Percentiles rank a stretch among this genome's conserved stretches.
Conservation (phyloP, 345 rosid genomes). For the Eucalyptus decipiens region DNA sequence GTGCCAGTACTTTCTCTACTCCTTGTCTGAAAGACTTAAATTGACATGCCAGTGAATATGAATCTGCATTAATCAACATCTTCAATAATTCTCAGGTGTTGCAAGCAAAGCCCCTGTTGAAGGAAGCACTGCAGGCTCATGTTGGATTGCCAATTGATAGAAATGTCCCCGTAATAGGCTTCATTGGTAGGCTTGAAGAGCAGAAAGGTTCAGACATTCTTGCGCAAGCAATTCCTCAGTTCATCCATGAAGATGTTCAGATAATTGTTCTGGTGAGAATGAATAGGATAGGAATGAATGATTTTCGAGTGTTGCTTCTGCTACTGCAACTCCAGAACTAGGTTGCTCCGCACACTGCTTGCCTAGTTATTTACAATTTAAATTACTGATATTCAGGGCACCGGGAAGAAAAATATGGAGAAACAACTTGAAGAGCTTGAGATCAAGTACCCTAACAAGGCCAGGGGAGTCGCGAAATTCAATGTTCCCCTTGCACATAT, state of each 20-base stretch:
- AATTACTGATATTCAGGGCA: constrained; percentile 37
- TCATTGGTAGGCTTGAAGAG: constrained; percentile 95
- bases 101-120: constrained; percentile 72
- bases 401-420: constrained; percentile 85
- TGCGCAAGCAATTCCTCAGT: constrained; percentile 52
- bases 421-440: constrained; percentile 58
- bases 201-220: constrained; percentile 96
- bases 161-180: constrained; percentile 73
- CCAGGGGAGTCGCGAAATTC: constrained; percentile 75
- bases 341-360: neutral
- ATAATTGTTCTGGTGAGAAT: constrained; percentile 64
- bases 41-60: neutral
- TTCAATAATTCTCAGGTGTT: constrained; percentile 27
- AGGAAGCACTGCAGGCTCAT: constrained; percentile 91
- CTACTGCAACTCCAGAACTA: neutral
- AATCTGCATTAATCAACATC: neutral
- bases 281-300: neutral
- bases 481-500: constrained; percentile 73
- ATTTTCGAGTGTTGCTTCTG: neutral
- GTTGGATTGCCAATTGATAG: constrained; percentile 79
- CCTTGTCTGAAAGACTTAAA: neutral
- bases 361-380: neutral
- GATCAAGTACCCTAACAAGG: constrained; percentile 52
- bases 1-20: neutral
- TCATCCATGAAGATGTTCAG: constrained; percentile 52